Evolutionary conservation across 305 asterid genomes (phyloP), one percentile per base, ranked within the genome.

Genomic region (Ruellia speciosa): DNA sequence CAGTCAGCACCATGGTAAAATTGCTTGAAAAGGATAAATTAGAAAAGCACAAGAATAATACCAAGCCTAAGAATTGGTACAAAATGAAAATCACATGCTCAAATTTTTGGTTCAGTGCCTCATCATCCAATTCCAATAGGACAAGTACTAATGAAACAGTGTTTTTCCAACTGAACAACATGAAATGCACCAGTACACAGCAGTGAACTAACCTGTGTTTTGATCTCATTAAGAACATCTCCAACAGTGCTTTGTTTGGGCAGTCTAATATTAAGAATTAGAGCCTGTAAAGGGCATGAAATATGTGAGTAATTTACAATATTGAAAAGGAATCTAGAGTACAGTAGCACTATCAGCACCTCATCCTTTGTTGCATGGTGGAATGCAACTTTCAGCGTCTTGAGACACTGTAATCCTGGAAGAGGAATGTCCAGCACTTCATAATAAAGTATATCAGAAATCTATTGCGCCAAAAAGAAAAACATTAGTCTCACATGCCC

Each of bases 351-450:
- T 64, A 62, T 49, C 46, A 24, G 56, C 63, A 88, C 99, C 99
- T 92, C 99, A 54, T 92, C 97, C 73, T 92, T 88, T 37, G 88
- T 83, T 57, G 96, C 85, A 70, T 72, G 82, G 70, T 92, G 99
- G 78, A 86, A 88, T 49, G 97, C 90, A 68, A 92, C 97, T 78
- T 92, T 88, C 74, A 92, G 77, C 2, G 95, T 86, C 68, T 88
- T 92, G 76, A 92, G 83, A 74, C 99, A 82, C 68, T 92, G 97
- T 66, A 88, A 75, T 72, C 88, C 97, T 53, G 99, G 95, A 67
- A 92, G 84, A 74, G 99, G 99, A 69, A 92, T 88, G 77, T 88
- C 97, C 79, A 92, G 79, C 63, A 92, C 90, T 75, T 92, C 99
- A 52, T 92, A 92, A 67, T 92, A 92, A 59, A 92, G 76, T 67